Evolutionary conservation across 163 green algal species (phyloP), one percentile per base, ranked within the genome.

Genomic region (Trebouxiophyceae sp.): DNA sequence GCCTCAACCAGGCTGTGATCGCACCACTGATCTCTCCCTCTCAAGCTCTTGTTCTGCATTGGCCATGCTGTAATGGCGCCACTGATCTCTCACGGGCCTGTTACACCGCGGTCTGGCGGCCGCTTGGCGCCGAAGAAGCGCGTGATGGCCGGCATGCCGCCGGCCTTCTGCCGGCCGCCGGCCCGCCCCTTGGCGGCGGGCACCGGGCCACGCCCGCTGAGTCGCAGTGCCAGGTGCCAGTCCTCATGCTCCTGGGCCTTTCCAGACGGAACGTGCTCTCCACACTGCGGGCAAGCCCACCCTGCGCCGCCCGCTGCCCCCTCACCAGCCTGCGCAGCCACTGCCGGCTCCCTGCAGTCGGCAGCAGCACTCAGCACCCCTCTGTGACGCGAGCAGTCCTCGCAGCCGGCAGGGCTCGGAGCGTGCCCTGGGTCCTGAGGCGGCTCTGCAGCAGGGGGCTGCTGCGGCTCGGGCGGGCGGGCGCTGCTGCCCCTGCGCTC

Each of bases 201-300:
- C 12, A 16, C 12, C 39, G 39, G 39, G 19, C 12, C 12, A 50
- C 39, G 12, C 19, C 19, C 39, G 19, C 63, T 47, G 4, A 69
- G 33, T 8, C 32, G 27, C n/a, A 69, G 27, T 33, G 63, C 63
- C 8, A 69, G 20, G 31, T 69, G 63, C 5, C 30, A 63, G 31
- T 69, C 63, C n/a, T 69, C 63, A 69, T 69, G 63, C 28, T 69
- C 63, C 23, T 57, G 24, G 26, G 45, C 33, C 19, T 63, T 31
- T 33, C 31, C 54, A 44, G 33, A 28, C 19, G 45, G 46, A 31
- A 72, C 31, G 29, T 28, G 31, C 32, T 27, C 31, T 19, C 56
- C 28, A 47, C 66, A 60, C 23, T 23, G 33, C 16, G 19, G 19
- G 57, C 66, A 67, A 12, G 59, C 56, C n/a, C n/a, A n/a, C n/a